These are phyloP conservation scores for Capsicum pubescens DNA, from an alignment of 257 asterid genomes.

Conservation along the genomic window DNA sequence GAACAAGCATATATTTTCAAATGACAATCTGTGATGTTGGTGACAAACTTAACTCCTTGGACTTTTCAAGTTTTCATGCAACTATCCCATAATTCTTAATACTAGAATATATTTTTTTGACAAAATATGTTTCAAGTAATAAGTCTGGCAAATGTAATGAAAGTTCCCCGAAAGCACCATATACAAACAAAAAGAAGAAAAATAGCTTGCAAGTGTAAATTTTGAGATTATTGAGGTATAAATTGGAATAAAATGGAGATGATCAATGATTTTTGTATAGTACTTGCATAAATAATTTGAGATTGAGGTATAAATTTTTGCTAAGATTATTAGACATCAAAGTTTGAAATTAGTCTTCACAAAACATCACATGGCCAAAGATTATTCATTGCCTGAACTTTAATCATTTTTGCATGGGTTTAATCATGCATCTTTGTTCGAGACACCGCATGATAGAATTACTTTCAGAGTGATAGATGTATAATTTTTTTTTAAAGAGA, in stretches of 20 bases:
- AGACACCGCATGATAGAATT: too few species aligned
- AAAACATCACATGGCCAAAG: too few species aligned
- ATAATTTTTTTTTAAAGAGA: too few species aligned
- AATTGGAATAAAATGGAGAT: neutral
- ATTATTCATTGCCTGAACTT: too few species aligned
- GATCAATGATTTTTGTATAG: neutral
- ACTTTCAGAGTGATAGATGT: too few species aligned
- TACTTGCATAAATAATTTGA: neutral
- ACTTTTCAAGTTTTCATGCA: neutral
- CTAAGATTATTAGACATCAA: too few species aligned
- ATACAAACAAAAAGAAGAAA: neutral
- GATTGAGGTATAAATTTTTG: too few species aligned
- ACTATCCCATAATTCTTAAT: slow-evolving; percentile 9
- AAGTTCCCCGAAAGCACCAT: neutral
- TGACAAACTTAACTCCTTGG: slow-evolving; percentile 5
- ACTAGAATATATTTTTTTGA: neutral
- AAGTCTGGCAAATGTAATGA: neutral
- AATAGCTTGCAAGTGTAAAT: neutral
- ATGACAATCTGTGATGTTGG: slow-evolving; percentile 20
- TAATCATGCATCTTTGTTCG: too few species aligned
- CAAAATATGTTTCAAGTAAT: neutral
- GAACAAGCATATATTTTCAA: neutral
- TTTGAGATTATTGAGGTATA: too few species aligned
- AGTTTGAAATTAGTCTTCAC: too few species aligned
- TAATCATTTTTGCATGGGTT: too few species aligned